phyloP scores from a whole-genome alignment of 2,329 filamentous ascomycete species.

The Pyricularia pennisetigena region DNA sequence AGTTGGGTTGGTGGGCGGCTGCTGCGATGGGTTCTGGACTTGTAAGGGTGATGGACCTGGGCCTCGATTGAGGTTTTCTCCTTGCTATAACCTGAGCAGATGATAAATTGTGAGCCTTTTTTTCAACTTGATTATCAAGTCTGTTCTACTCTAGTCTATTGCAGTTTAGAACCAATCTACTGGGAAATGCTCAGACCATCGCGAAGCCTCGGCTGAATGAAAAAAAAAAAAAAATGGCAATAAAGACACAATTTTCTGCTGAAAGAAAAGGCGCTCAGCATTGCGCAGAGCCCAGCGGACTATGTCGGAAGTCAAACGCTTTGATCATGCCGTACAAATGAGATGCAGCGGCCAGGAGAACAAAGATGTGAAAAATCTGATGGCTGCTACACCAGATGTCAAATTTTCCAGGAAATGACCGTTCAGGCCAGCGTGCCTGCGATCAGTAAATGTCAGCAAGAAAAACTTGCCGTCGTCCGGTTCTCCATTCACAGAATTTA shows the following conservation, averaged over 20 bases:
- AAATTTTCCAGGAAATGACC: conserved; percentile 65
- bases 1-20: conserved; percentile 58
- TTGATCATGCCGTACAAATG: conserved; percentile 74
- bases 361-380: conserved; percentile 90
- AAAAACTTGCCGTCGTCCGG: background rate
- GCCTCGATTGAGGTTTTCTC: conserved; percentile 27
- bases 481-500: background rate
- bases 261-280: background rate
- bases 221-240: background rate
- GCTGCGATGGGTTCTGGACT: conserved; percentile 58
- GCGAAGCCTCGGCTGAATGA: background rate
- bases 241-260: background rate
- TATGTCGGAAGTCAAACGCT: conserved; percentile 82
- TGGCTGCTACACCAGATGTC: conserved; percentile 92
- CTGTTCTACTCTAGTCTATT: background rate
- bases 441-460: background rate
- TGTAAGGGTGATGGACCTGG: conserved; percentile 56
- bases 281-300: conserved; percentile 29
- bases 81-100: background rate
- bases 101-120: background rate
- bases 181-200: background rate
- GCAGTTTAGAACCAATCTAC: background rate
- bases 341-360: conserved; percentile 69
- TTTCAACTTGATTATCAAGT: background rate
- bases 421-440: conserved; percentile 72